Percentiles rank a stretch among this genome's conserved stretches.
Conservation (phyloP, 345 rosid genomes). For the Syzygium jambos region DNA sequence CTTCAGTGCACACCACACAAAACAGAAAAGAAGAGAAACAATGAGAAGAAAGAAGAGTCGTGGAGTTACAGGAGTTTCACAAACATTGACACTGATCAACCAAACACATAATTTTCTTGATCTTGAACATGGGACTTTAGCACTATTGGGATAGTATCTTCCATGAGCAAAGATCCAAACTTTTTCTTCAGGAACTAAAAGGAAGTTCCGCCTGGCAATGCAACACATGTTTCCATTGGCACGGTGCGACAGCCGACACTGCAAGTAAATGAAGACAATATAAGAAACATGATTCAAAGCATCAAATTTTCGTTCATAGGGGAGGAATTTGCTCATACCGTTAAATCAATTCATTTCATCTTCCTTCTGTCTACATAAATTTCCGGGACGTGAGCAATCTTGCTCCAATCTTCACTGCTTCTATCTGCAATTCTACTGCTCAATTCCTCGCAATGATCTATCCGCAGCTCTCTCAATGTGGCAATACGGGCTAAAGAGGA, state of each 20-base stretch:
- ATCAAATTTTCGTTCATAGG: background rate
- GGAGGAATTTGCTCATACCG: background rate
- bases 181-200: background rate
- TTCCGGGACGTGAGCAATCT: conserved; percentile 13
- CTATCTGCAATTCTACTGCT: background rate
- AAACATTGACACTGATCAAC: background rate
- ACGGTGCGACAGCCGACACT: background rate
- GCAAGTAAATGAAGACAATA: background rate
- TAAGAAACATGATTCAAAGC: background rate
- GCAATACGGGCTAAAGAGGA: background rate
- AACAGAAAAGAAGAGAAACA: background rate
- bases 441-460: background rate
- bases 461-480: conserved; percentile 4
- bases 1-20: background rate
- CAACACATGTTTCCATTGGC: background rate
- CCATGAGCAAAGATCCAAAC: background rate
- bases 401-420: conserved; percentile 19
- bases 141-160: background rate
- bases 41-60: background rate
- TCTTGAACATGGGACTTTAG: background rate
- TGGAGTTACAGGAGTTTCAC: background rate
- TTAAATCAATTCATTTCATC: background rate
- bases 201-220: background rate
- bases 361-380: conserved; percentile 8
- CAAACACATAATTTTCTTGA: background rate